These are phyloP conservation scores for Myotisia sp. DNA, from an alignment of 2,329 filamentous ascomycete species.

Conservation along the genomic window DNA sequence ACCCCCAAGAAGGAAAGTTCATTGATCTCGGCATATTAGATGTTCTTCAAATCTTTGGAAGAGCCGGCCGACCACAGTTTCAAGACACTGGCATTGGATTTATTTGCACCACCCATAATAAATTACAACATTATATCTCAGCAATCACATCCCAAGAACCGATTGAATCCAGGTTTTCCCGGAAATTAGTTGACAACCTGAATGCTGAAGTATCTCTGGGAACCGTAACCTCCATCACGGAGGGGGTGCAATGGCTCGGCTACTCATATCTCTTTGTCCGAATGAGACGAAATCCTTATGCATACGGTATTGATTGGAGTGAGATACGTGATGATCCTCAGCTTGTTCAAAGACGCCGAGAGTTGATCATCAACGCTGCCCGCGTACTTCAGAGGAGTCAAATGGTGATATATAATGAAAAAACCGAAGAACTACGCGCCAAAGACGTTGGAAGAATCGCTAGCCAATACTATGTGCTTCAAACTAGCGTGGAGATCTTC, in stretches of 20 bases:
- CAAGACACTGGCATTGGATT: conserved; percentile 96
- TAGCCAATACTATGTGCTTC: conserved; percentile 90
- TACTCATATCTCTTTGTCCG: conserved; percentile 96
- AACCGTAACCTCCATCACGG: conserved; percentile 84
- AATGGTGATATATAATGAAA: conserved; percentile 98
- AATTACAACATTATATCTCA: conserved; percentile 74
- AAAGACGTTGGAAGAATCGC: conserved; percentile 95
- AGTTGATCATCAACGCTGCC: conserved; percentile 79
- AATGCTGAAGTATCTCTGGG: conserved; percentile 90
- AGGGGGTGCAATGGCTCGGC: conserved; percentile 92
- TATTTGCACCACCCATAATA: conserved; percentile 94
- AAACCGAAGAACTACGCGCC: conserved; percentile 77
- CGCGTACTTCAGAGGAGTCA: conserved; percentile 78
- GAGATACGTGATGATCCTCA: conserved; percentile 80
- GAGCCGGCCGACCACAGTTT: conserved; percentile 93
- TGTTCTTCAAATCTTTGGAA: conserved; percentile 94
- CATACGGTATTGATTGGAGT: conserved; percentile 89
- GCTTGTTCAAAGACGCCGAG: conserved; percentile 69
- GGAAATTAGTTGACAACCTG: conserved; percentile 86
- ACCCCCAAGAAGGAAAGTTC: conserved; percentile 89
- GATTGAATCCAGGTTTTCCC: conserved; percentile 91
- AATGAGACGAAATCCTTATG: conserved; percentile 81
- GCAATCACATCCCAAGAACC: conserved; percentile 92
- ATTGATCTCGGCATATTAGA: conserved; percentile 92
- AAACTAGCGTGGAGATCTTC: conserved; percentile 89